Conservation (phyloP, 345 rosid species). For the Turnera subulata region DNA sequence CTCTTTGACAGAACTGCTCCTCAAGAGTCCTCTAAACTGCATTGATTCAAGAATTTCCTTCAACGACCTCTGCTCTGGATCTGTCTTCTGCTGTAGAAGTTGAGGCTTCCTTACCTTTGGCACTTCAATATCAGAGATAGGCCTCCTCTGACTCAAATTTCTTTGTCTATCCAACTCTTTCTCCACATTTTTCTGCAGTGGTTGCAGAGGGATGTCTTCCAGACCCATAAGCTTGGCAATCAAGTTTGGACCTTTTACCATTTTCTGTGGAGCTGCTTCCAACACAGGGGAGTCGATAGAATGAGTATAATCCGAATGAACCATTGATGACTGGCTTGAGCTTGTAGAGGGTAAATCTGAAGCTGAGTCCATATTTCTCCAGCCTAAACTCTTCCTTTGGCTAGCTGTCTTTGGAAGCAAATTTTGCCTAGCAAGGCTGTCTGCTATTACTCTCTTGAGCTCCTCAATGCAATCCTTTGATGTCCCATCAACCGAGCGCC, state of each 20-base stretch:
- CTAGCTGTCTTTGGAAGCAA: constrained; percentile 27
- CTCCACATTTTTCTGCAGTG: constrained; percentile 17
- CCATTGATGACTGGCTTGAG: constrained; percentile 47
- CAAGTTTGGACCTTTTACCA: constrained; percentile 47
- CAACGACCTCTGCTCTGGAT: constrained; percentile 28
- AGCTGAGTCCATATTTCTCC: constrained; percentile 34
- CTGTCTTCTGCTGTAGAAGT: constrained; percentile 16
- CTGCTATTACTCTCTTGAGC: constrained; percentile 51
- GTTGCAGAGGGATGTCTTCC: constrained; percentile 52
- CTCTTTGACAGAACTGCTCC: constrained; percentile 26
- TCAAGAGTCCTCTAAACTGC: constrained; percentile 42
- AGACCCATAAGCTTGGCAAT: constrained; percentile 95
- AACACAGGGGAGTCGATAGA: constrained; percentile 35
- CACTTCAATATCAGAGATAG: constrained; percentile 30
- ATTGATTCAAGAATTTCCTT: constrained; percentile 47
- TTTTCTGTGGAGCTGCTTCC: constrained; percentile 26
- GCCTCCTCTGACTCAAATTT: constrained; percentile 18
- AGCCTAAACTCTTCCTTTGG: constrained; percentile 24
- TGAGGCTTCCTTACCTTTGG: constrained; percentile 36
- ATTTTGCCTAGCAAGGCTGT: constrained; percentile 61
- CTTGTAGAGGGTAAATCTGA: constrained; percentile 31
- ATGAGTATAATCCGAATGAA: constrained; percentile 25
- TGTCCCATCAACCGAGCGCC: constrained; percentile 40
- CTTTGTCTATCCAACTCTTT: constrained; percentile 25
- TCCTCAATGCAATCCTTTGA: constrained; percentile 58